Base-by-base conservation (phyloP, 2,329 filamentous ascomycete genomes). In the Xylaria digitata region DNA sequence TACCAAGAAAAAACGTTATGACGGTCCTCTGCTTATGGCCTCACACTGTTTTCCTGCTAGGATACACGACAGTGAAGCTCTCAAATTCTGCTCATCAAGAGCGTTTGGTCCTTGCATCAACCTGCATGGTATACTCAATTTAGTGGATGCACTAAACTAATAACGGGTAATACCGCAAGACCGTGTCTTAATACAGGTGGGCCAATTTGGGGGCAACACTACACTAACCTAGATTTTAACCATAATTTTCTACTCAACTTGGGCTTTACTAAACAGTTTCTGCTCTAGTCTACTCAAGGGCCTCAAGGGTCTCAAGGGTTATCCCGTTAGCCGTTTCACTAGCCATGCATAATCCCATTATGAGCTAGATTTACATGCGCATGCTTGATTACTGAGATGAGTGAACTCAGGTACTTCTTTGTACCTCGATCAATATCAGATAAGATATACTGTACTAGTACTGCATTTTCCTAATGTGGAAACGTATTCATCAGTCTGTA, bases 241-340 rank as follows among this genome's bases (percentile, higher is more conserved):
- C 34, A 37, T 26, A 17, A 42, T 34, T 46, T 32, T 46, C 23
- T n/a, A 32, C 54, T 46, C 43, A 42, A 32, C 30, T 8, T 23
- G 5, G 26, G 26, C 26, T 5, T 26, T 5, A 26, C 26, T 26
- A 26, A 26, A 5, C 26, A 26, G 26, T 26, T 26, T 26, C 26
- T 26, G 8, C 48, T 34, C 32, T 34, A 34, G 32, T 34, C 32
- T 34, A 26, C 5, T 26, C 5, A 5, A 26, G 26, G 5, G 26
- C 26, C 26, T 26, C 26, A 5, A 26, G 26, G 26, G 26, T 15
- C 37, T 40, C 11, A 53, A 21, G 50, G 59, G 46, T 30, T 21
- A 19, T 40, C 42, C 23, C 40, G 26, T 53, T 46, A 53, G 48
- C 30, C 45, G 61, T 64, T 64, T 59, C 55, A 64, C 61, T 21